Conservation (phyloP, 805 yeast genomes). For the Spathaspora hagerdaliae region DNA sequence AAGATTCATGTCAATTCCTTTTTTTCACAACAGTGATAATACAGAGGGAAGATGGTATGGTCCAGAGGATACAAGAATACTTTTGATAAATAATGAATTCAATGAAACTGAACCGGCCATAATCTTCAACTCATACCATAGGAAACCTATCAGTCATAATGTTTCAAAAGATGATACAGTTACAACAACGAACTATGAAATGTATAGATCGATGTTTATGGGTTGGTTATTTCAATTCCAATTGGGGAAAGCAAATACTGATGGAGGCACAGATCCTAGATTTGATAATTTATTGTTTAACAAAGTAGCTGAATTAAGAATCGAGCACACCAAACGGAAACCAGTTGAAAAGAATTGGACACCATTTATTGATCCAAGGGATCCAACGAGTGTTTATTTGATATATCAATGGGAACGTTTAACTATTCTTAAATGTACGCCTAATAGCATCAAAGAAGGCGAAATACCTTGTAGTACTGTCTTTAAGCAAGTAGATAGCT, state of each 20-base stretch:
- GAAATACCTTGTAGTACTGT: slow-evolving; percentile 2
- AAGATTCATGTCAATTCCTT: slow-evolving; percentile 10
- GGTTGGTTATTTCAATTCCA: slow-evolving; percentile 32
- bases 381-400: slow-evolving; percentile 20
- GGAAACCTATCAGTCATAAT: slow-evolving; percentile 7
- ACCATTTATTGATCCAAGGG: slow-evolving; percentile 26
- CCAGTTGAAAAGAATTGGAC: slow-evolving; percentile 36
- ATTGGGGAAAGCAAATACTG: slow-evolving; percentile 23
- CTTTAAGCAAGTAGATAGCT: slow-evolving; percentile 1
- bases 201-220: slow-evolving; percentile 26
- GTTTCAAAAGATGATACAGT: slow-evolving; percentile 3
- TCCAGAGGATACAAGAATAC: slow-evolving; percentile 24
- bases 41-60: slow-evolving; percentile 12
- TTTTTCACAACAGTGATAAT: slow-evolving; percentile 9
- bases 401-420: slow-evolving; percentile 31
- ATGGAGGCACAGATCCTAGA: slow-evolving; percentile 12
- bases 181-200: background rate
- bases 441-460: slow-evolving; percentile 9
- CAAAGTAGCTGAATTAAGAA: slow-evolving; percentile 17
- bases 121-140: slow-evolving; percentile 8
- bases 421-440: slow-evolving; percentile 22
- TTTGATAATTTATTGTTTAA: slow-evolving; percentile 14
- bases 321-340: slow-evolving; percentile 4
- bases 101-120: slow-evolving; percentile 15
- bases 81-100: slow-evolving; percentile 15